Evolutionary conservation across 495 filamentous ascomycete genomes (phyloP).

Genomic region (Tetracladium marchalianum): DNA sequence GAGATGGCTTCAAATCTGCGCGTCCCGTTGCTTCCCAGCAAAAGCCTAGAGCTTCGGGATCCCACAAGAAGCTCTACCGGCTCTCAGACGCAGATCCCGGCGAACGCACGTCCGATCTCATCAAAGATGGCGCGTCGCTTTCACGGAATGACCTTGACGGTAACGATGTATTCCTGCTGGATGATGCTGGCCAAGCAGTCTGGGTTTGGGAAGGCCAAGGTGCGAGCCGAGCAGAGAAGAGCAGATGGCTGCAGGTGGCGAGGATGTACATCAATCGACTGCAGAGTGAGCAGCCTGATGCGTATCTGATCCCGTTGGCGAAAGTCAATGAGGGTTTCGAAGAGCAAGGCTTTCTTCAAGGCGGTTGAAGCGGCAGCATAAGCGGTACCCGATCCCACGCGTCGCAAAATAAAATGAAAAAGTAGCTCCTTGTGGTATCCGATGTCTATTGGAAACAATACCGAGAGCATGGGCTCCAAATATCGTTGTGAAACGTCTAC

Average conservation of each 20-base stretch:
- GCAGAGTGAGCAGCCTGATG: constrained; percentile 28
- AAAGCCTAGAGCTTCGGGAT: constrained; percentile 4
- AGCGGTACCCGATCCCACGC: too few species aligned
- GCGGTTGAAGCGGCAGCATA: too few species aligned
- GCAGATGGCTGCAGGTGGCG: constrained; percentile 46
- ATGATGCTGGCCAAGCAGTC: constrained; percentile 37
- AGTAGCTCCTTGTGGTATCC: too few species aligned
- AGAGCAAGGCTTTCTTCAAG: constrained; percentile 38
- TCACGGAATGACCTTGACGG: constrained; percentile 35
- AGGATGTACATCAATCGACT: constrained; percentile 42
- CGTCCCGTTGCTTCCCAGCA: constrained; percentile 27
- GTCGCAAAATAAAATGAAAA: too few species aligned
- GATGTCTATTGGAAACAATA: too few species aligned
- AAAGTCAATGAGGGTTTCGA: constrained; percentile 45
- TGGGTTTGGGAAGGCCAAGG: constrained; percentile 52
- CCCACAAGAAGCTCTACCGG: constrained; percentile 40
- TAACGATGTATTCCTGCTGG: constrained; percentile 49
- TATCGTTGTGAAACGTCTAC: too few species aligned
- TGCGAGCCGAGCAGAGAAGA: constrained; percentile 43
- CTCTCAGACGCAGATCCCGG: constrained; percentile 48
- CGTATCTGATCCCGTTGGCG: constrained; percentile 37
- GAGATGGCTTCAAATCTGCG: constrained; percentile 26
- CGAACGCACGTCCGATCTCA: constrained; percentile 37
- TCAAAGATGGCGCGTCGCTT: constrained; percentile 38
- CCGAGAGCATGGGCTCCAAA: too few species aligned